These are phyloP conservation scores for Fusarium albosuccineum DNA, from an alignment of 2,329 filamentous ascomycete species.

Conservation along the genomic window DNA sequence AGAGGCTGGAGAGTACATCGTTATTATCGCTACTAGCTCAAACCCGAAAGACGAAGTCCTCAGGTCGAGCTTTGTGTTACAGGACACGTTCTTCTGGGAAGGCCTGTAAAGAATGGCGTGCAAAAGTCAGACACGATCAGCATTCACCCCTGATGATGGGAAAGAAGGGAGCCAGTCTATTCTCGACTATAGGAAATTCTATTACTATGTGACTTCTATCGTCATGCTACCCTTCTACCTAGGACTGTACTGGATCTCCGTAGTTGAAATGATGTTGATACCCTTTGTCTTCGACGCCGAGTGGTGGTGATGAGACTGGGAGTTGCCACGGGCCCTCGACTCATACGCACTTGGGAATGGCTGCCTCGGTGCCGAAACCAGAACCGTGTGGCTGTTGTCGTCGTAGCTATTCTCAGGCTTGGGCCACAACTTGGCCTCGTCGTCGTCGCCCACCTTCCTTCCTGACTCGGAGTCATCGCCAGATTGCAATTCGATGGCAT, in stretches of 20 bases:
- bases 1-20: constrained; percentile 32
- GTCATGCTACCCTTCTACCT: constrained; percentile 8
- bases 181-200: background rate
- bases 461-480: constrained; percentile 37
- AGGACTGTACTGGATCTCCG: constrained; percentile 28
- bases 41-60: constrained; percentile 33
- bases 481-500: constrained; percentile 41
- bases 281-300: background rate
- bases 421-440: constrained; percentile 36
- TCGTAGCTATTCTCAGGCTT: constrained; percentile 15
- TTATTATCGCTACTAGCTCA: constrained; percentile 38
- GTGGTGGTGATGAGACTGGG: background rate
- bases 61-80: constrained; percentile 11
- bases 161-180: background rate
- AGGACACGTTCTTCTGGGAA: constrained; percentile 29
- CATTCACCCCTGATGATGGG: background rate
- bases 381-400: constrained; percentile 16
- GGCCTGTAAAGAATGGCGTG: constrained; percentile 8
- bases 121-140: too few relatives aligned
- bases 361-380: constrained; percentile 18
- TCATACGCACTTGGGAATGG: constrained; percentile 2
- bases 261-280: constrained; percentile 36
- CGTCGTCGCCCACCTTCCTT: constrained; percentile 30
- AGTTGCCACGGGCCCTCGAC: constrained; percentile 6
- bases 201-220: background rate